Evolutionary conservation across 2,329 filamentous ascomycete species (phyloP).

Genomic region (Fusarium clavum): DNA sequence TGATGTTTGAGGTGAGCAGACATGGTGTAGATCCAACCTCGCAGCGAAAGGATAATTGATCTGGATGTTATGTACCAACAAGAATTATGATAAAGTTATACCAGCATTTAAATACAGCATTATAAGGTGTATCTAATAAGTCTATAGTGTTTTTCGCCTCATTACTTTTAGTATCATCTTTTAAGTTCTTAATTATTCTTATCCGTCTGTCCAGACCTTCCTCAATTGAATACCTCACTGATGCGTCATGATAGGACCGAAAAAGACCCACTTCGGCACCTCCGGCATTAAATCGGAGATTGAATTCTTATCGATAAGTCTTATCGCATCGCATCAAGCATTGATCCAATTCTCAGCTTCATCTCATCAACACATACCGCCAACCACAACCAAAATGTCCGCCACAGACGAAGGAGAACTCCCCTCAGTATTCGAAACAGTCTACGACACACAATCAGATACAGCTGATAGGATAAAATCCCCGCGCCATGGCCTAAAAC

Average conservation of each 20-base stretch:
- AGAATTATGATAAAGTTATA: too few relatives aligned
- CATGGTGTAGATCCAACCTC: too few relatives aligned
- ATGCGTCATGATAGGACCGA: not conserved
- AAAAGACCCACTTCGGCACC: slow-evolving; percentile 8
- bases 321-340: not conserved
- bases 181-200: accelerated
- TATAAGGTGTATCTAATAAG: accelerated
- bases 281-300: slow-evolving; percentile 26
- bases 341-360: slow-evolving; percentile 16
- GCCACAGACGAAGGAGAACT: slow-evolving; percentile 27
- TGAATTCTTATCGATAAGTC: slow-evolving; percentile 15
- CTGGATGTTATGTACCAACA: too few relatives aligned
- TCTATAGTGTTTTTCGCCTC: too few relatives aligned
- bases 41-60: too few relatives aligned
- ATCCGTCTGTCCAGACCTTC: not conserved
- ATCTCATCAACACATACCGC: not conserved
- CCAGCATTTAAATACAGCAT: accelerated
- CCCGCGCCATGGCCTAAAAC: slow-evolving; percentile 34
- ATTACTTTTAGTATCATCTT: accelerated
- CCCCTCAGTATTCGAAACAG: slow-evolving; percentile 22
- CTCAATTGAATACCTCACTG: not conserved
- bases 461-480: slow-evolving; percentile 11
- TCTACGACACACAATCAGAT: slow-evolving; percentile 20
- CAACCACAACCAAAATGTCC: slow-evolving; percentile 9
- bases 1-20: too few relatives aligned